Conservation (phyloP, 371 early-diverging fungal genomes). For the Actinomucor elegans region DNA sequence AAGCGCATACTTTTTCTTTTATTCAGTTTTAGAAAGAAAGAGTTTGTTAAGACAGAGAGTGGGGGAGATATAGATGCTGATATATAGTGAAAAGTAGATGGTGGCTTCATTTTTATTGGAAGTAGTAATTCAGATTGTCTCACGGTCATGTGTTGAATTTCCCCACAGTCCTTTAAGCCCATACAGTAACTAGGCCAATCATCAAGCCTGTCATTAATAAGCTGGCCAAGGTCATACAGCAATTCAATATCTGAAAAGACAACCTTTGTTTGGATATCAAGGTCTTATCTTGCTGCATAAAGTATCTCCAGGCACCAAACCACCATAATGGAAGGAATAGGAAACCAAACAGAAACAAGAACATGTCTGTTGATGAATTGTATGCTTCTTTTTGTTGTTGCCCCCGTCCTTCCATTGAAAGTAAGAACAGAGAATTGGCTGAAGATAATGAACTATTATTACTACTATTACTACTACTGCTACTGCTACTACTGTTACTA, state of each 20-base stretch:
- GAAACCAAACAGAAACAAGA: constrained; percentile 27
- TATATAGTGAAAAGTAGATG: too few relatives aligned
- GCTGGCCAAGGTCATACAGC: constrained; percentile 13
- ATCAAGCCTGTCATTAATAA: constrained; percentile 14
- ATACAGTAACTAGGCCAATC: constrained; percentile 10
- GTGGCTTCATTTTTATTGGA: too few relatives aligned
- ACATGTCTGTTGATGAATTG: background rate
- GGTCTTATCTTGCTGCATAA: background rate
- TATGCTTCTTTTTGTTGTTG: too few relatives aligned
- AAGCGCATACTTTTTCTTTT: constrained; percentile 4
- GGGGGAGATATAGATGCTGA: too few relatives aligned
- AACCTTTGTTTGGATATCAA: background rate
- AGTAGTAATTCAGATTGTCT: constrained; percentile 3
- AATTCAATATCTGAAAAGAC: constrained; percentile 15
- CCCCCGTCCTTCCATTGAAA: too few relatives aligned
- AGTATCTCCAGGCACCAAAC: constrained; percentile 16
- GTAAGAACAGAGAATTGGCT: too few relatives aligned
- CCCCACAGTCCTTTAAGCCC: background rate
- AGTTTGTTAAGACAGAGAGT: background rate
- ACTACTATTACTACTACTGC: too few relatives aligned
- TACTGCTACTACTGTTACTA: too few relatives aligned
- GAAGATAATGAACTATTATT: too few relatives aligned
- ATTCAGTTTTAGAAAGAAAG: background rate
- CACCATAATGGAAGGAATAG: constrained; percentile 29
- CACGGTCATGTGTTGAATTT: constrained; percentile 18